A percentile compares a stretch with the other conserved stretches of the same genome.
Evolutionary conservation across 257 asterid species (phyloP).

Genomic region (Primulina eburnea): DNA sequence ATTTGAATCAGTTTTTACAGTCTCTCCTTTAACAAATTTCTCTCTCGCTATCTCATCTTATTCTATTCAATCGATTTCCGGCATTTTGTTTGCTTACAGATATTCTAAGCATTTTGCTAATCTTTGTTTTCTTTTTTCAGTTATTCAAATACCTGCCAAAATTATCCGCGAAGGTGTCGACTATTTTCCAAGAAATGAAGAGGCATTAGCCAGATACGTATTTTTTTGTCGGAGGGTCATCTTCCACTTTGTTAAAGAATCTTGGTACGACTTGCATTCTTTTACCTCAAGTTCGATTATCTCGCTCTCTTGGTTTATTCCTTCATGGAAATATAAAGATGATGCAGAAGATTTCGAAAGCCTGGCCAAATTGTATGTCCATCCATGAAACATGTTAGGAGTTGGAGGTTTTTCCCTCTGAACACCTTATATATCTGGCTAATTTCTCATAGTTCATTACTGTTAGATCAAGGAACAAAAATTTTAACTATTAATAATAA

Average conservation of each 20-base stretch:
- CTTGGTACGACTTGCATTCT: constrained; percentile 23
- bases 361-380: constrained; percentile 8
- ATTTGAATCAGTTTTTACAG: not conserved
- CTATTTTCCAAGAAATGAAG: constrained; percentile 75
- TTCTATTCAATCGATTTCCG: not conserved
- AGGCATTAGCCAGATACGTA: constrained; percentile 54
- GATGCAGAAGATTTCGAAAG: not conserved
- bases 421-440: not conserved
- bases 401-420: not conserved
- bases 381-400: constrained; percentile 12
- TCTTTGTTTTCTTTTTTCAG: constrained; percentile 41
- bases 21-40: not conserved
- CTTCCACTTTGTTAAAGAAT: not conserved
- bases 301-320: not conserved
- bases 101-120: constrained; percentile 12
- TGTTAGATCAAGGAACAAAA: too few species aligned
- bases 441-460: too few species aligned
- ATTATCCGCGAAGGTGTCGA: constrained; percentile 72
- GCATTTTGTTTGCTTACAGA: constrained; percentile 3
- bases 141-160: constrained; percentile 75
- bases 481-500: not conserved
- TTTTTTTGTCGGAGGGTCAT: constrained; percentile 13
- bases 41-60: not conserved
- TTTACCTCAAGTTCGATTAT: constrained; percentile 15
- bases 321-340: constrained; percentile 1